These are phyloP conservation scores for Xylaria nigripes DNA, from an alignment of 495 filamentous ascomycete genomes.

Conservation along the genomic window DNA sequence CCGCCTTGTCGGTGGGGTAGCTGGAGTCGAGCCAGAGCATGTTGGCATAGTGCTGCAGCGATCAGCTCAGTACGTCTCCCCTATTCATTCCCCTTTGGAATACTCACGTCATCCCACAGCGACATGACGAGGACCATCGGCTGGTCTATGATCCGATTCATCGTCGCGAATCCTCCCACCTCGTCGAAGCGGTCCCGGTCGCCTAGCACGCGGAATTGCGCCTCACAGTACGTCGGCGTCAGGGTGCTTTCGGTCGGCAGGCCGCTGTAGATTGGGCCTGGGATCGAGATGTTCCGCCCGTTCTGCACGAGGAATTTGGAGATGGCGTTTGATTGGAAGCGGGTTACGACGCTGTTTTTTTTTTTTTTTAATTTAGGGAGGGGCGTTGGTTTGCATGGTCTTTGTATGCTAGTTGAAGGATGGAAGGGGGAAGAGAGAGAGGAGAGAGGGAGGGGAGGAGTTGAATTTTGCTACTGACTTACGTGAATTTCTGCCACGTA, in stretches of 20 bases:
- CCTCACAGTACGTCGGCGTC: conserved; percentile 52
- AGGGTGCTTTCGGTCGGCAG: conserved; percentile 48
- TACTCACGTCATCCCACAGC: conserved; percentile 61
- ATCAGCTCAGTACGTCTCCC: neutral
- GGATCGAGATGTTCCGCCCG: conserved; percentile 52
- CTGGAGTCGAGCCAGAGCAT: conserved; percentile 82
- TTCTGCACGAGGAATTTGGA: conserved; percentile 66
- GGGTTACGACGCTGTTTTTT: conserved; percentile 58
- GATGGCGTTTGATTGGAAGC: conserved; percentile 58
- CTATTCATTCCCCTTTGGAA: neutral
- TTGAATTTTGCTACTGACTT: neutral
- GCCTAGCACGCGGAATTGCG: conserved; percentile 53
- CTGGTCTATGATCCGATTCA: conserved; percentile 47
- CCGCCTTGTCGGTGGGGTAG: conserved; percentile 52
- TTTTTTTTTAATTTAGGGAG: too few relatives aligned
- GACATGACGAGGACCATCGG: conserved; percentile 73
- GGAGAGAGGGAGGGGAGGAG: neutral
- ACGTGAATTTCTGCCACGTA: conserved; percentile 57
- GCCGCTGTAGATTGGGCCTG: conserved; percentile 43
- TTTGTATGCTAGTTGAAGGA: too few relatives aligned
- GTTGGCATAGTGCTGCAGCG: conserved; percentile 48
- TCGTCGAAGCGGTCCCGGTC: conserved; percentile 50
- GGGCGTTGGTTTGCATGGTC: too few relatives aligned
- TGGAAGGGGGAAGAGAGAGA: neutral
- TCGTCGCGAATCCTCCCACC: conserved; percentile 52